Percentiles rank a stretch among this genome's conserved stretches.
phyloP scores from a whole-genome alignment of 768 basidiomycete species.

The Leccinum barrowsii region DNA sequence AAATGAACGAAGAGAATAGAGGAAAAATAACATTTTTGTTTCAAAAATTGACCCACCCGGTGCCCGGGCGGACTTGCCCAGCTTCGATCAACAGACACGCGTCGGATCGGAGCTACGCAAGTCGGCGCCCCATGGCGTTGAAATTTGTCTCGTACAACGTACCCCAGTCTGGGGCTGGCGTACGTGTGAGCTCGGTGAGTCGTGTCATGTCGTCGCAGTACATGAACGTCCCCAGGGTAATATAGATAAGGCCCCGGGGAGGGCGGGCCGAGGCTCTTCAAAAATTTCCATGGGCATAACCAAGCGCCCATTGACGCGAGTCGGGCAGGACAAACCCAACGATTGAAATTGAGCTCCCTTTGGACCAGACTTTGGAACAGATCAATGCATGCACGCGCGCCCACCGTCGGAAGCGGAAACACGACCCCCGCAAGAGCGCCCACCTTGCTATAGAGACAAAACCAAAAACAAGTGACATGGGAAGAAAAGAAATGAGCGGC shows the following conservation, averaged over 20 bases:
- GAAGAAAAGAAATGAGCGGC: slow-evolving; percentile 8
- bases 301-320: not conserved
- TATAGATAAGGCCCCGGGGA: not conserved
- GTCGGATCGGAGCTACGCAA: not conserved
- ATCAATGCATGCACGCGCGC: slow-evolving; percentile 1
- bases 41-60: not conserved
- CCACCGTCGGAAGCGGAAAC: not conserved
- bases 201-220: not conserved
- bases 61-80: not conserved
- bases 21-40: not conserved
- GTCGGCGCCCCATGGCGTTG: not conserved
- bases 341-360: slow-evolving; percentile 9
- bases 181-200: not conserved
- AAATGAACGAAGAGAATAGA: not conserved
- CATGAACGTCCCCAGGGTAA: not conserved
- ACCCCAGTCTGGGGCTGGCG: not conserved
- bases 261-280: not conserved
- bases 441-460: not conserved
- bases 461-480: slow-evolving; percentile 9
- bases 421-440: not conserved
- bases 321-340: not conserved
- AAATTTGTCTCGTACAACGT: not conserved
- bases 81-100: not conserved
- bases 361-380: not conserved
- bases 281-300: not conserved